phyloP scores from a whole-genome alignment of 2,329 filamentous ascomycete species.

The Colletotrichum sp. region DNA sequence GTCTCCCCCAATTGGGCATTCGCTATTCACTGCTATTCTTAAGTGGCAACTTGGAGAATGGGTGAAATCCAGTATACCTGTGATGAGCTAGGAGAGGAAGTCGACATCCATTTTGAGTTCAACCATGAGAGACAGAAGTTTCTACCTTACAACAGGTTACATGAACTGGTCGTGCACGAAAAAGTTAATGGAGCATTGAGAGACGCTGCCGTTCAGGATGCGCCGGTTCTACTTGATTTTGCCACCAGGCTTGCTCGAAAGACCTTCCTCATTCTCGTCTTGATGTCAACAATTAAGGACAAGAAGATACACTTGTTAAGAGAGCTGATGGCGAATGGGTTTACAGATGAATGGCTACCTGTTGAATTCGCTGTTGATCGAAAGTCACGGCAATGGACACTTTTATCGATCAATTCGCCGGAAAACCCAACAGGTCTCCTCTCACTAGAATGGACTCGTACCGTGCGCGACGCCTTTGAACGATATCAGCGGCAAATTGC shows the following conservation, averaged over 20 bases:
- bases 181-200: not conserved
- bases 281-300: not conserved
- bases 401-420: not conserved
- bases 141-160: not conserved
- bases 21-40: not conserved
- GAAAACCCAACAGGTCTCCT: not conserved
- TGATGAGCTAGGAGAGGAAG: not conserved
- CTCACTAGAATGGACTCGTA: not conserved
- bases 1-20: not conserved
- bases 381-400: not conserved
- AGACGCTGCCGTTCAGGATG: not conserved
- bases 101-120: not conserved
- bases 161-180: not conserved
- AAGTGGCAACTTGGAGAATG: not conserved
- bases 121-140: not conserved
- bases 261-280: not conserved
- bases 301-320: not conserved
- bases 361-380: not conserved
- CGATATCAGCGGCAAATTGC: not conserved
- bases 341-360: not conserved
- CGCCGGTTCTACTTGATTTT: not conserved
- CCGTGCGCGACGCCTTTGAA: not conserved
- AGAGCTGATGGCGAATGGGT: not conserved
- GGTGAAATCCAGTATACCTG: not conserved
- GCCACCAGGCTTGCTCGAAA: not conserved